Conservation (phyloP, 192 early-diverging fungal species). For the Thamnidium elegans region DNA sequence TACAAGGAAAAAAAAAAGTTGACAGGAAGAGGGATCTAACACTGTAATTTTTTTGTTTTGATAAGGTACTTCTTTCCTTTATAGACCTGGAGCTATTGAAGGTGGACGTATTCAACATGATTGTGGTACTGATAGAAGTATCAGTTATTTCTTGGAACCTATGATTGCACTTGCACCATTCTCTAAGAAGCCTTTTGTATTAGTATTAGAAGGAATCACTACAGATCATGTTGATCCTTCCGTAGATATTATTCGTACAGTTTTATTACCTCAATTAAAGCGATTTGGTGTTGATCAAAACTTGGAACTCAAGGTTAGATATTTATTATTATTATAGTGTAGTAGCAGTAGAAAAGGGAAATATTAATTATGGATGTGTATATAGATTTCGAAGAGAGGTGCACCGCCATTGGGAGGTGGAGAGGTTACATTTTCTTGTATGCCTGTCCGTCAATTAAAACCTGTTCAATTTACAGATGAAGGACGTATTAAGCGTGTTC, state of each 20-base stretch:
- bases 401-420: conserved; percentile 92
- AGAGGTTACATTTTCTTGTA: conserved; percentile 84
- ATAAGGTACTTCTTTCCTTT: conserved; percentile 75
- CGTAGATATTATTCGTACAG: conserved; percentile 90
- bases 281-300: conserved; percentile 85
- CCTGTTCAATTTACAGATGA: conserved; percentile 80
- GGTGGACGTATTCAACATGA: conserved; percentile 87
- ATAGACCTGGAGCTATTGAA: conserved; percentile 85
- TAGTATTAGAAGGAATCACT: conserved; percentile 89
- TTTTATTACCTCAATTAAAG: conserved; percentile 77
- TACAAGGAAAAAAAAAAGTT: not conserved
- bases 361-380: conserved; percentile 9
- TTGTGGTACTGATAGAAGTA: conserved; percentile 78
- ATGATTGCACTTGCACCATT: conserved; percentile 92
- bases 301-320: conserved; percentile 73
- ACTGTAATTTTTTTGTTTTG: not conserved
- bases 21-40: too few relatives aligned
- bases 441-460: conserved; percentile 72
- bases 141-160: conserved; percentile 94
- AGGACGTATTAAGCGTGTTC: conserved; percentile 88
- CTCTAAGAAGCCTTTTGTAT: conserved; percentile 76
- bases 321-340: too few relatives aligned
- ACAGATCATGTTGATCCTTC: conserved; percentile 91
- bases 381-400: conserved; percentile 80
- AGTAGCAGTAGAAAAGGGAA: not conserved